A percentile compares a stretch with the other conserved stretches of the same genome.
phyloP scores from a whole-genome alignment of 2,329 filamentous ascomycete species.

The Grosmannia huntii region DNA sequence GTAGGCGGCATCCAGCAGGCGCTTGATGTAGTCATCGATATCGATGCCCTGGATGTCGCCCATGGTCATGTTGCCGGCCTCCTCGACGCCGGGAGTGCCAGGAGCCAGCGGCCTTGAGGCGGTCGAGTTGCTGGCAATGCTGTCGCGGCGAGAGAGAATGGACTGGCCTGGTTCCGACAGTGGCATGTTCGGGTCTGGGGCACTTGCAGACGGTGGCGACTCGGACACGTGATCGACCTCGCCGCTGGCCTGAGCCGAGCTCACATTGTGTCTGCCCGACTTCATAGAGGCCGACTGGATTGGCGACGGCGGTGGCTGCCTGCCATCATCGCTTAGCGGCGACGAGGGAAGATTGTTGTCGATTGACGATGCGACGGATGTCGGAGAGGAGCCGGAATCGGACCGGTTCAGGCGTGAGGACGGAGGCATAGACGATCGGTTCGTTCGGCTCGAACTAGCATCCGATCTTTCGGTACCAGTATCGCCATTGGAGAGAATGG shows the following conservation, averaged over 20 bases:
- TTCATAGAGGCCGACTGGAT: constrained; percentile 65
- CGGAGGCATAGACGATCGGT: constrained; percentile 27
- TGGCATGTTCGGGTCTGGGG: constrained; percentile 34
- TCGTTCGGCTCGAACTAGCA: constrained; percentile 55
- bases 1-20: constrained; percentile 87
- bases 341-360: constrained; percentile 27
- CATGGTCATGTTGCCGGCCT: constrained; percentile 58
- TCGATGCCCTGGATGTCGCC: constrained; percentile 85
- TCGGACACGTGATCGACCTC: constrained; percentile 95
- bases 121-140: constrained; percentile 48
- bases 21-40: constrained; percentile 92
- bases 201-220: constrained; percentile 59
- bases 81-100: constrained; percentile 9
- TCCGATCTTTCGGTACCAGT: constrained; percentile 52
- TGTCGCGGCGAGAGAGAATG: constrained; percentile 71
- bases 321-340: constrained; percentile 32
- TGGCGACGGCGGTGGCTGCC: constrained; percentile 66
- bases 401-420: constrained; percentile 30
- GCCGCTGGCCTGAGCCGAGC: constrained; percentile 68
- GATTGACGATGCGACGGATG: constrained; percentile 25
- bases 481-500: constrained; percentile 51
- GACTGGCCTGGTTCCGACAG: constrained; percentile 68
- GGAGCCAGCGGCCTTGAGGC: constrained; percentile 9
- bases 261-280: constrained; percentile 63
- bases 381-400: constrained; percentile 28